phyloP scores from a whole-genome alignment of 371 early-diverging fungal species.

The Mortierella sp. region DNA sequence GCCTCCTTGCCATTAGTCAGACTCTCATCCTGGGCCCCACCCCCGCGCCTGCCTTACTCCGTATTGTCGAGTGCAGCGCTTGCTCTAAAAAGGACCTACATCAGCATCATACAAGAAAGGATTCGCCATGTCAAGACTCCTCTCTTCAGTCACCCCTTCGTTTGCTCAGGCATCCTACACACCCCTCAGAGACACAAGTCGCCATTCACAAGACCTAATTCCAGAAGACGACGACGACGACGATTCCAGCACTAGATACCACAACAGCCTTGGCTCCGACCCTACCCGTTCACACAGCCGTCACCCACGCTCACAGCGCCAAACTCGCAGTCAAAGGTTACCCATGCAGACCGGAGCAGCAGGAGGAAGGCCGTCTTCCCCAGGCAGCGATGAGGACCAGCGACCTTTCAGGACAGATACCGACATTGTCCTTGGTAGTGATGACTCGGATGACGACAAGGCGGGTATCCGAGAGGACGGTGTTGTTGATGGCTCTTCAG shows the following conservation, averaged over 20 bases:
- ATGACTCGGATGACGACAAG: neutral
- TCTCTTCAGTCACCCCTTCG: constrained; percentile 39
- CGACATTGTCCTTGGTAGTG: neutral
- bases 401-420: neutral
- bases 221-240: constrained; percentile 30
- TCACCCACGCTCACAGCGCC: neutral
- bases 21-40: neutral
- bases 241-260: constrained; percentile 9
- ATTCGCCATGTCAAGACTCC: constrained; percentile 40
- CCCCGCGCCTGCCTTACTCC: neutral
- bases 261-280: constrained; percentile 16
- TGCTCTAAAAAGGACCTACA: neutral
- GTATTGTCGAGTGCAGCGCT: neutral
- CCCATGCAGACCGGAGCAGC: neutral
- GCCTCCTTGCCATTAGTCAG: constrained; percentile 1
- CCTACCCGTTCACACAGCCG: constrained; percentile 1
- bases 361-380: neutral
- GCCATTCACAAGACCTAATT: constrained; percentile 27
- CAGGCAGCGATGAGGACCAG: constrained; percentile 11
- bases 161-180: constrained; percentile 43
- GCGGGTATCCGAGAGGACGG: neutral
- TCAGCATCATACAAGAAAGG: neutral
- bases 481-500: too few relatives aligned
- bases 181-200: constrained; percentile 27
- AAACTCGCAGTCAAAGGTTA: neutral